Evolutionary conservation across 2,329 filamentous ascomycete species (phyloP), one percentile per base, ranked within the genome.

Genomic region (Neofusicoccum umdonicola): DNA sequence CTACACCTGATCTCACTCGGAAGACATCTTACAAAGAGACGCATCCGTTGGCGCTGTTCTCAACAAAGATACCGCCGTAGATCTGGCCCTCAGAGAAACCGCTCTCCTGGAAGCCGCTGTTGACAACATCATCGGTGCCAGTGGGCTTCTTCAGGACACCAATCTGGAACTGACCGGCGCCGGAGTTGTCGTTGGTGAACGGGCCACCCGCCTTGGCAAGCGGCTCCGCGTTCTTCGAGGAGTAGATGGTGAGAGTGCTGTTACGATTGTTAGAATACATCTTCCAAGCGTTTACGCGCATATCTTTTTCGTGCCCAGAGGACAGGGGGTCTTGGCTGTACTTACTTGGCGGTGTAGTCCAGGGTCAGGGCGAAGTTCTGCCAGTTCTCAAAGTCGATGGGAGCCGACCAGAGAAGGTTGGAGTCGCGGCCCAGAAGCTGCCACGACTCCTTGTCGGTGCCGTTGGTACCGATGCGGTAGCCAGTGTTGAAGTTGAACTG

Each of bases 291-390:
- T 31, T 31, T 31, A 13, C 41, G 17, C 17, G 41, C 13, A 17
- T 15, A 44, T 1, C 41, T 13, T 1, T 11, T 39, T 39, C 11
- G 11, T 39, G 37, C 37, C 37, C 1, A 39, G 11, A 7, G 37
- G 13, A 39, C 6, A 9, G 13, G 61, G 22, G 9, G 6, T 1
- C 19, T 17, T 64, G 31, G 52, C 6, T 31, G n/a, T 19, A 42
- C 82, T 52, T 74, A 86, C 84, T 85, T 83, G 63, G 81, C 77
- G 57, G 77, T 76, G 72, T 86, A 89, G 73, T 89, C 82, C 13
- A 87, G 76, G 22, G 80, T 83, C 37, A 88, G 63, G 8, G 81
- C 87, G 78, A 88, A 88, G 77, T 89, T 89, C 72, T 88, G 84
- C 80, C 86, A 87, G 19, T 80, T 76, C 13, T 73, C 79, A 39